Base-by-base conservation (phyloP, 371 early-diverging fungal species). In the Haplosporangium sp. region DNA sequence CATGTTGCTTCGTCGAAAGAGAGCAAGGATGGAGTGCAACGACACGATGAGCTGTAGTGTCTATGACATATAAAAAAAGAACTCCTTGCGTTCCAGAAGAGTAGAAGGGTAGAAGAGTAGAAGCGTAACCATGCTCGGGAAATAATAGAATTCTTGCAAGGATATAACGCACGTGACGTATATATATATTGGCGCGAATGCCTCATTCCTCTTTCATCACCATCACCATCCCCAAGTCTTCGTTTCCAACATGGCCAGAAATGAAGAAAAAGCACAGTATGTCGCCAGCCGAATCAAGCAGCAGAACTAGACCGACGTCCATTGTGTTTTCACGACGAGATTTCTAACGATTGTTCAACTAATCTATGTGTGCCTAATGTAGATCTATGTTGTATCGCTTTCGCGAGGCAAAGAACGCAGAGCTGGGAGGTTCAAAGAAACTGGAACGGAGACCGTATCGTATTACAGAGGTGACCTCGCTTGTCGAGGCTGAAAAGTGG, bases 321-420 rank as follows among this genome's bases (percentile, higher is more conserved):
- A 29, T 29, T 23, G 6, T 21, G 0, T 10, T 9, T n/a, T 58
- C 37, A 16, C 51, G 13, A 54, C 40, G 20, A n/a, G 36, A 21
- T 29, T 62, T 41, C n/a, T n/a, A n/a, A n/a, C n/a, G n/a, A n/a
- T n/a, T n/a, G 59, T 40, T 48, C 20, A 47, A 54, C 23, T 59
- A 46, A 62, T 29, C 13, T 16, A 51, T 38, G 10, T 8, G 3
- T 12, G 45, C 50, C 53, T n/a, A 9, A 12, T 6, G 21, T 62
- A 85, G 86, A 81, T 97, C 98, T 48, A 97, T 97, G 97, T 90
- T 98, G 38, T 95, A 95, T 82, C 94, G 98, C 64, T 98, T 97
- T 85, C 94, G 97, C 69, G 95, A 95, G 75, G 96, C 96, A 29
- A 95, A 96, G 82, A 91, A 90, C 55, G 91, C 92, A 16, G 95